Conservation (phyloP, 2,329 filamentous ascomycete genomes). For the Aspergillus tamarii region DNA sequence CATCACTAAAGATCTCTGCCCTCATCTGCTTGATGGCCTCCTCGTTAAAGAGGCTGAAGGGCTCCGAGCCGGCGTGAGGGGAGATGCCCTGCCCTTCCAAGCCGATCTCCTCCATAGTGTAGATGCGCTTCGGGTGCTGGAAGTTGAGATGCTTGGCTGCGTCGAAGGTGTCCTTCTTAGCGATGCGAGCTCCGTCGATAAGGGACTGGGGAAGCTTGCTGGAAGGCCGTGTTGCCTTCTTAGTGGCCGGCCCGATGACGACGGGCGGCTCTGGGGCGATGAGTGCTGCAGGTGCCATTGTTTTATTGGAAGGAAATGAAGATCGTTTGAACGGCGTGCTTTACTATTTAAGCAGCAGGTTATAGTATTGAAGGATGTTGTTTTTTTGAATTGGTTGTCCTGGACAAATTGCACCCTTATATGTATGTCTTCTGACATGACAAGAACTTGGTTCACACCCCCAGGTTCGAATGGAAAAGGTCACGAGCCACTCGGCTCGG, state of each 20-base stretch:
- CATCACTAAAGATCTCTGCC: conserved; percentile 59
- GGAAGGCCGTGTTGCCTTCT: conserved; percentile 22
- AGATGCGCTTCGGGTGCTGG: conserved; percentile 51
- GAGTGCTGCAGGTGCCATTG: background rate
- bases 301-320: background rate
- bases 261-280: background rate
- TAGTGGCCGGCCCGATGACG: conserved; percentile 16
- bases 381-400: background rate
- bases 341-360: background rate
- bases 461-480: background rate
- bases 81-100: conserved; percentile 60
- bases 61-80: conserved; percentile 62
- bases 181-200: conserved; percentile 8
- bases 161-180: conserved; percentile 46
- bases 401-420: background rate
- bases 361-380: background rate
- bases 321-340: too few species aligned
- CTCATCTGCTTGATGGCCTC: conserved; percentile 65
- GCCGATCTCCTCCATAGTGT: conserved; percentile 60
- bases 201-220: conserved; percentile 17
- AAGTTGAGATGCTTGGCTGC: conserved; percentile 58
- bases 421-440: background rate
- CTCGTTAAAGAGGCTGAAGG: conserved; percentile 64
- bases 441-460: background rate
- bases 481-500: background rate